Evolutionary conservation across 108 stramenopile genomes (phyloP), one percentile per base, ranked within the genome.

Genomic region (Skeletonema marinoi): DNA sequence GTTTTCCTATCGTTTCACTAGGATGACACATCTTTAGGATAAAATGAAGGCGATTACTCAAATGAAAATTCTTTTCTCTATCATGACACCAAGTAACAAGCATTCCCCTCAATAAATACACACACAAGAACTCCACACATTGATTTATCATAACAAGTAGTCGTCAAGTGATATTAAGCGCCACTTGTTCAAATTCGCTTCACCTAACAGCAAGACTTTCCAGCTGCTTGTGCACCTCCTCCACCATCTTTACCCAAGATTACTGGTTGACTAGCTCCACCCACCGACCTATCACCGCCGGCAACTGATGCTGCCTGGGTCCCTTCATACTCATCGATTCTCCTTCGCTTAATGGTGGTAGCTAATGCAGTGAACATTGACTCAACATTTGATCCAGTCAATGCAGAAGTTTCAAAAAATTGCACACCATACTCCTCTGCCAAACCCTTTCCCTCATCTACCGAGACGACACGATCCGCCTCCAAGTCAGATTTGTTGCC

Each of bases 381-480:
- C 71, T 96, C 94, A 13, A 99, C 98, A 85, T 97, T 96, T 17
- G 68, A 68, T 48, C 97, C 97, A 9, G 96, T 98, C 78, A 97
- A 87, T 6, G 98, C 98, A 8, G 94, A 96, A 48, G 96, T 96
- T 80, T 99, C 98, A 84, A 97, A 99, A 86, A 96, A 98, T 36
- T 91, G 86, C 21, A 97, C 94, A 54, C 97, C 97, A 68, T 96
- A 97, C 75, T 97, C 96, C 17, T 96, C 94, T 7, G 97, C 96
- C 56, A 99, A 71, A 63, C 77, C 85, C 66, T 87, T 82, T 13
- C 96, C 97, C 84, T 97, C 94, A 8, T 96, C 96, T 11, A 69
- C 74, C 25, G 88, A 77, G 12, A 96, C 96, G 14, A 90, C 92
- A 44, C 92, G 76, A 71, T 92, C 91, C 60, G 85, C 88, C 59